phyloP scores from a whole-genome alignment of 805 yeast genomes.

The Saccharomycopsis malanga region DNA sequence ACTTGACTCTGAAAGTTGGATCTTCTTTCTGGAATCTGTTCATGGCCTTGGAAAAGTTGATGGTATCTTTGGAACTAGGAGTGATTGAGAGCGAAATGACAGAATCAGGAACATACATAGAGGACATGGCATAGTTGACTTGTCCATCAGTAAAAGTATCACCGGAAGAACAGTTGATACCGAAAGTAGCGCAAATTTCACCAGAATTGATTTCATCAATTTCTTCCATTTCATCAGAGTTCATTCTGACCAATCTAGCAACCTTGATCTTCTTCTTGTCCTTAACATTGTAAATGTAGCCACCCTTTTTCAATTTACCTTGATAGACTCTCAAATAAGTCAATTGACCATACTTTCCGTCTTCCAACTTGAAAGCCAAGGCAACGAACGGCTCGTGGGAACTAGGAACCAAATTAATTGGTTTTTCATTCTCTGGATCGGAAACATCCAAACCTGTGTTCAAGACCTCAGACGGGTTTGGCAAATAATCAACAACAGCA shows the following conservation, averaged over 20 bases:
- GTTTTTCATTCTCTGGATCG: constrained; percentile 47
- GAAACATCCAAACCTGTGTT: constrained; percentile 79
- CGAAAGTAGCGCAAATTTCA: constrained; percentile 98
- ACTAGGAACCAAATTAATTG: constrained; percentile 70
- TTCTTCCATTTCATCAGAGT: constrained; percentile 98
- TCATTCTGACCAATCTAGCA: constrained; percentile 94
- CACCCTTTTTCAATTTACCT: constrained; percentile 88
- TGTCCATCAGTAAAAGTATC: constrained; percentile 91
- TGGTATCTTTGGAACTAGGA: constrained; percentile 82
- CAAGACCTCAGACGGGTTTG: constrained; percentile 88
- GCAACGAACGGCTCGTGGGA: constrained; percentile 81
- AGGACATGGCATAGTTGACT: constrained; percentile 80
- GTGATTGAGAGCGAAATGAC: constrained; percentile 88
- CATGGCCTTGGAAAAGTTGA: constrained; percentile 92
- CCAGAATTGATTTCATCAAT: constrained; percentile 94
- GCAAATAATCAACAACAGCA: constrained; percentile 70
- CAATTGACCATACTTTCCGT: constrained; percentile 95
- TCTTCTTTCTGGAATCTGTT: constrained; percentile 98
- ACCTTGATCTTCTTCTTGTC: constrained; percentile 91
- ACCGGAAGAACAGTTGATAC: constrained; percentile 98
- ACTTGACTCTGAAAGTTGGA: constrained; percentile 93
- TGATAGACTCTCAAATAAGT: constrained; percentile 96
- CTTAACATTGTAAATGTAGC: constrained; percentile 80
- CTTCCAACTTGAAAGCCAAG: constrained; percentile 97
- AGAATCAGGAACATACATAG: constrained; percentile 98